A percentile compares a stretch with the other conserved stretches of the same genome.
These are phyloP conservation scores for Candida ortonii DNA, from an alignment of 805 yeast species.

Conservation along the genomic window DNA sequence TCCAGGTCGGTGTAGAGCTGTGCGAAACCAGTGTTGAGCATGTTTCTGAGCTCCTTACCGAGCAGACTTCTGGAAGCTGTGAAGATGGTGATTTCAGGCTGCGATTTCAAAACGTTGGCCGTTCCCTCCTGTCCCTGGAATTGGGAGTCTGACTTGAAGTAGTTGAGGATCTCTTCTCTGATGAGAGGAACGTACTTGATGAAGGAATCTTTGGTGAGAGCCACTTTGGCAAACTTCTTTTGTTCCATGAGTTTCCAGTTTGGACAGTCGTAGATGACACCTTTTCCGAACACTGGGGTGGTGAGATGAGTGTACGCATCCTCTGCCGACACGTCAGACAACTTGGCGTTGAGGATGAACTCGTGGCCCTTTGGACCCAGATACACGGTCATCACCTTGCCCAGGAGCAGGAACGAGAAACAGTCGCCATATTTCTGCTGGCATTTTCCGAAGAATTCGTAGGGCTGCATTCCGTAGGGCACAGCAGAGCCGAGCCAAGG, in stretches of 20 bases:
- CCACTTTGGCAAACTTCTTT: constrained; percentile 91
- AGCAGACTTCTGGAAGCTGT: constrained; percentile 90
- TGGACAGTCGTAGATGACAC: constrained; percentile 96
- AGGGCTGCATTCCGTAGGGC: constrained; percentile 89
- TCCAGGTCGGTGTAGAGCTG: constrained; percentile 85
- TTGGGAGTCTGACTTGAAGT: constrained; percentile 51
- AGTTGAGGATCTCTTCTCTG: constrained; percentile 68
- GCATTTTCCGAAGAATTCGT: constrained; percentile 78
- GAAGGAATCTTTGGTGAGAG: constrained; percentile 83
- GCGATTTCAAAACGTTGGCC: constrained; percentile 71
- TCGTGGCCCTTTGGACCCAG: constrained; percentile 98
- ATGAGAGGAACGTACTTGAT: constrained; percentile 84
- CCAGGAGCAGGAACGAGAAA: constrained; percentile 84
- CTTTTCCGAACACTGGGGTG: constrained; percentile 99
- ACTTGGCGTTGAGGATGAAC: constrained; percentile 86
- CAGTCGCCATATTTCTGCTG: constrained; percentile 87
- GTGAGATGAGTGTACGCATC: constrained; percentile 94
- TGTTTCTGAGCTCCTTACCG: constrained; percentile 87
- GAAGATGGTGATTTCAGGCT: constrained; percentile 93
- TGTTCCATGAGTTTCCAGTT: constrained; percentile 95
- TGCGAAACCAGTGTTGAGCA: constrained; percentile 81
- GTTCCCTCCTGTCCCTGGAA: constrained; percentile 49
- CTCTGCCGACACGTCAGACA: constrained; percentile 90
- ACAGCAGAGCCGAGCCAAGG: constrained; percentile 96
- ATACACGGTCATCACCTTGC: constrained; percentile 91